phyloP scores from a whole-genome alignment of 2,329 filamentous ascomycete genomes.

The Ophiocordyceps unilateralis region DNA sequence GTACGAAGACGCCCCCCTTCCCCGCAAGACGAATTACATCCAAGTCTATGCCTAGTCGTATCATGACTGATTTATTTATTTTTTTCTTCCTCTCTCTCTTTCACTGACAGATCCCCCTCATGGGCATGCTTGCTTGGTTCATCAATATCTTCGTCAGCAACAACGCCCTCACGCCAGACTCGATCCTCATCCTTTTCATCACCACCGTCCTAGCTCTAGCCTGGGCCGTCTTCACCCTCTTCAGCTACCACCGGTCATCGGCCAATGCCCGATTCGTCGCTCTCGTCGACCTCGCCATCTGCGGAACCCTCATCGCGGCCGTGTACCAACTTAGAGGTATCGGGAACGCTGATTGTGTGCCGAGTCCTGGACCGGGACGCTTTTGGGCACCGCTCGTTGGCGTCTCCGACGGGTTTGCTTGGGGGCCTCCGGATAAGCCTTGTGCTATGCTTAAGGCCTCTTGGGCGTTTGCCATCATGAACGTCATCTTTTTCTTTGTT shows the following conservation, averaged over 20 bases:
- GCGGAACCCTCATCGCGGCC: slow-evolving; percentile 46
- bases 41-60: too few relatives aligned
- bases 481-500: slow-evolving; percentile 62
- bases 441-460: slow-evolving; percentile 86
- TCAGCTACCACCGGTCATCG: slow-evolving; percentile 46
- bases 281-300: slow-evolving; percentile 41
- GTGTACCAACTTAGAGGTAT: slow-evolving; percentile 44
- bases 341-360: slow-evolving; percentile 46
- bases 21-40: too few relatives aligned
- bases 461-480: slow-evolving; percentile 85
- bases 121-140: slow-evolving; percentile 53
- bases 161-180: slow-evolving; percentile 42
- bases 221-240: slow-evolving; percentile 48
- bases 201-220: slow-evolving; percentile 43
- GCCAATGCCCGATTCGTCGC: slow-evolving; percentile 44
- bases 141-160: slow-evolving; percentile 38
- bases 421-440: slow-evolving; percentile 48
- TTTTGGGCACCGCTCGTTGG: slow-evolving; percentile 43
- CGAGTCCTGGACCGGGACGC: slow-evolving; percentile 30
- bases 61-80: too few relatives aligned
- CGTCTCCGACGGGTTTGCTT: slow-evolving; percentile 27
- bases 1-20: slow-evolving; percentile 20
- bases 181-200: slow-evolving; percentile 51
- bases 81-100: too few relatives aligned
- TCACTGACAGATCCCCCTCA: slow-evolving; percentile 46